Conservation (phyloP, 108 stramenopile genomes). For the Fistulifera solaris region DNA sequence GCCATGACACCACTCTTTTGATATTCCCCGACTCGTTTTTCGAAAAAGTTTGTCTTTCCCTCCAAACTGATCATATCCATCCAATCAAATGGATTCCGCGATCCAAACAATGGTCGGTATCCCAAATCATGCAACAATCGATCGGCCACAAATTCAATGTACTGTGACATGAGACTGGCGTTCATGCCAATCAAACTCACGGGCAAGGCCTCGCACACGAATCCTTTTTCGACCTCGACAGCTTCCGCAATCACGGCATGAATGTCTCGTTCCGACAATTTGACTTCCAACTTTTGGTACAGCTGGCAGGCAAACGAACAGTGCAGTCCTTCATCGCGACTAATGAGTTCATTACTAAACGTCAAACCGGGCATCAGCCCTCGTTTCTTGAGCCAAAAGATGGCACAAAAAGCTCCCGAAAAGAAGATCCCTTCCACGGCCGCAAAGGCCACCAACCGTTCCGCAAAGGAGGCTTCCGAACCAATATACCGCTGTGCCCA, state of each 20-base stretch:
- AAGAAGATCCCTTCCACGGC: constrained; percentile 92
- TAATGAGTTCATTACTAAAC: constrained; percentile 90
- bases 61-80: constrained; percentile 91
- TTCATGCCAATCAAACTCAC: constrained; percentile 92
- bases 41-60: constrained; percentile 99
- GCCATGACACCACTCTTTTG: constrained; percentile 95
- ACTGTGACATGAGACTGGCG: constrained; percentile 77
- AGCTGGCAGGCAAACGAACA: constrained; percentile 95
- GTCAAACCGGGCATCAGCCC: constrained; percentile 88
- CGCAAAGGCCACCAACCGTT: constrained; percentile 86
- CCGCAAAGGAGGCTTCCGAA: constrained; percentile 62
- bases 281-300: constrained; percentile 87
- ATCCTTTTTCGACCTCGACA: constrained; percentile 83
- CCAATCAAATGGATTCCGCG: constrained; percentile 90
- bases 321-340: constrained; percentile 88
- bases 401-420: constrained; percentile 84
- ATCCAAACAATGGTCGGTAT: constrained; percentile 61
- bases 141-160: constrained; percentile 91
- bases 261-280: constrained; percentile 65
- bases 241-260: constrained; percentile 80
- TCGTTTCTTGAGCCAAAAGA: constrained; percentile 89
- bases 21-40: constrained; percentile 96
- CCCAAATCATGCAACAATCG: constrained; percentile 69
- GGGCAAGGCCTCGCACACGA: constrained; percentile 86
- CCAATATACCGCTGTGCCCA: constrained; percentile 83